Evolutionary conservation across 441 rosid genomes (phyloP).

Genomic region (Codiaeum variegatum): DNA sequence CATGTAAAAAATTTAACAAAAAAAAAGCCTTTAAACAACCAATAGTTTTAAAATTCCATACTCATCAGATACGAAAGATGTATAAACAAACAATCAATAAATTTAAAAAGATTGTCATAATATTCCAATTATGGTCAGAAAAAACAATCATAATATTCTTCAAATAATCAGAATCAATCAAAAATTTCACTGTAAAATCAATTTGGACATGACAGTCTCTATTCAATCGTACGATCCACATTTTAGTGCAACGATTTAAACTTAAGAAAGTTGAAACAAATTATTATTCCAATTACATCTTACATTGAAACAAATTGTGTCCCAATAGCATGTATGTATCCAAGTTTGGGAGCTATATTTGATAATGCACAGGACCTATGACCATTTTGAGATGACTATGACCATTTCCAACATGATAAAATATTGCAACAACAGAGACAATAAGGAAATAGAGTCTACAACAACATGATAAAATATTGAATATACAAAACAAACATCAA

Average conservation of each 20-base stretch:
- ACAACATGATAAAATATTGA: slow-evolving; percentile 2
- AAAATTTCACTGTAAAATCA: not conserved
- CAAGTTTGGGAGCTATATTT: not conserved
- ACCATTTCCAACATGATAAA: slow-evolving; percentile 22
- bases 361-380: not conserved
- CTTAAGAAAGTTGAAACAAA: not conserved
- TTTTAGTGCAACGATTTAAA: not conserved
- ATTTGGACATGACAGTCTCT: not conserved
- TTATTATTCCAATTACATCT: not conserved
- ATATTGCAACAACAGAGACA: slow-evolving; percentile 19
- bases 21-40: slow-evolving; percentile 5
- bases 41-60: not conserved
- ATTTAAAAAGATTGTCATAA: not conserved
- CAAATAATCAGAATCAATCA: not conserved
- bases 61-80: not conserved
- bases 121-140: too few relatives aligned
- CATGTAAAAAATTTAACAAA: slow-evolving; percentile 9
- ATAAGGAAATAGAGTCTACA: not conserved
- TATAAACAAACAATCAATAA: not conserved
- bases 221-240: not conserved
- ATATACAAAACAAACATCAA: slow-evolving; percentile 1
- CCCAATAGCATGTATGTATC: not conserved
- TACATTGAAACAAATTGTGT: not conserved
- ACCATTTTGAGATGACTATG: slow-evolving; percentile 14
- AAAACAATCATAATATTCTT: not conserved